Conservation (phyloP, 495 filamentous ascomycete genomes). For the Cudoniella acicularis region DNA sequence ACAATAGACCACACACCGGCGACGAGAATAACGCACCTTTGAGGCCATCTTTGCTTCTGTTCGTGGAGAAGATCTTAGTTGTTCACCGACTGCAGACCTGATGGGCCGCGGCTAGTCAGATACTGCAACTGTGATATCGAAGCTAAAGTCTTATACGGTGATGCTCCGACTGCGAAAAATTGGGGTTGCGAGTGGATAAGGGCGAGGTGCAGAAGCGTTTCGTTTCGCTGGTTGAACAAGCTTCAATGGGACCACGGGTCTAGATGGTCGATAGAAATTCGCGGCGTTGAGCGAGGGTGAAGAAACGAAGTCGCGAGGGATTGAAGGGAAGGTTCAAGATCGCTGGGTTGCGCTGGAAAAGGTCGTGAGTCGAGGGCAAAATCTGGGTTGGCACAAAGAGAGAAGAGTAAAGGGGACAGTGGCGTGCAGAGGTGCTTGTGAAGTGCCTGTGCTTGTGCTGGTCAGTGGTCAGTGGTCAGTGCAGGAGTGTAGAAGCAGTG, state of each 20-base stretch:
- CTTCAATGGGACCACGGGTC: no score
- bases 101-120: not conserved
- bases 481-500: no score
- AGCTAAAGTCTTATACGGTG: not conserved
- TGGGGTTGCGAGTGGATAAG: not conserved
- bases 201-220: no score
- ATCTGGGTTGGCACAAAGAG: not conserved
- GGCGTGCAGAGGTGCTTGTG: no score
- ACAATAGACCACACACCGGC: not conserved
- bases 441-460: no score
- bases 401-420: not conserved
- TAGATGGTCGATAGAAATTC: not conserved
- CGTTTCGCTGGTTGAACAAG: no score
- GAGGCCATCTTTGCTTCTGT: conserved; percentile 7
- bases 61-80: not conserved
- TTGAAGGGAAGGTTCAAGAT: no score
- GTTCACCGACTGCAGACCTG: conserved; percentile 1
- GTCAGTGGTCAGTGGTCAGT: no score
- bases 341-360: no score
- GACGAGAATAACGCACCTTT: conserved; percentile 1
- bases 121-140: not conserved
- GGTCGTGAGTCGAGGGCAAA: not conserved
- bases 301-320: not conserved
- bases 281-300: not conserved
- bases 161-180: not conserved